These are phyloP conservation scores for Zelonia costaricensis DNA, from an alignment of 208 protist species.

Conservation along the genomic window DNA sequence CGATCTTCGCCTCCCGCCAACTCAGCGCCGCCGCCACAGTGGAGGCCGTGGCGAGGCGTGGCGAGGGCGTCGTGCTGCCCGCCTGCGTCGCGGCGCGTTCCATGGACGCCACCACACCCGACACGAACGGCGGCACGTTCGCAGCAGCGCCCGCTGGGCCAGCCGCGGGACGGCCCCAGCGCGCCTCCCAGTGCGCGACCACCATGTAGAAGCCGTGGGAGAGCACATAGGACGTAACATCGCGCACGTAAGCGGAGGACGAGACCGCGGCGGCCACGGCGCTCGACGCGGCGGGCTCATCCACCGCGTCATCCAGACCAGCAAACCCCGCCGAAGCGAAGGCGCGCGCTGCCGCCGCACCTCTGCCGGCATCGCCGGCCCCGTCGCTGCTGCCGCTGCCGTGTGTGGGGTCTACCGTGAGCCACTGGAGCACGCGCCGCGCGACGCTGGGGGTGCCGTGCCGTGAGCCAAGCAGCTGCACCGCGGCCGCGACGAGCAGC, in stretches of 20 bases:
- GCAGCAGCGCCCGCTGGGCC: not conserved
- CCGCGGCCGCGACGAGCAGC: constrained; percentile 46
- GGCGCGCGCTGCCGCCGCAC: too few relatives aligned
- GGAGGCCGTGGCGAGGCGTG: constrained; percentile 9
- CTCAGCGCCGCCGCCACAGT: constrained; percentile 15
- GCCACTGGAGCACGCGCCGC: constrained; percentile 24
- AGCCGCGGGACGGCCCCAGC: not conserved
- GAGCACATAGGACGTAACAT: constrained; percentile 21
- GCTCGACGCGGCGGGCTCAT: not conserved
- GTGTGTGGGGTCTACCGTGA: constrained; percentile 15
- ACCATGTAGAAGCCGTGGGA: constrained; percentile 25
- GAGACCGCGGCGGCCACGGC: not conserved
- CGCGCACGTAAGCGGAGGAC: constrained; percentile 13
- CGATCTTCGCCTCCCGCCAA: not conserved
- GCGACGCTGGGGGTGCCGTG: constrained; percentile 33
- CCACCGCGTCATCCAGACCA: not conserved
- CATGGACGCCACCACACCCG: constrained; percentile 12
- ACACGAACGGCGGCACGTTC: not conserved
- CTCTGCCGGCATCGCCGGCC: not conserved
- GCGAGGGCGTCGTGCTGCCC: not conserved
- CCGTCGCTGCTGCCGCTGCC: not conserved
- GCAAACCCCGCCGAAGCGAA: too few relatives aligned
- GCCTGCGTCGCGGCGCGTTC: constrained; percentile 10
- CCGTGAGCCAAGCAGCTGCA: constrained; percentile 50
- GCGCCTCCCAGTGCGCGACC: constrained; percentile 16